Percentiles rank a stretch among this genome's conserved stretches.
Evolutionary conservation across 2,329 filamentous ascomycete genomes (phyloP).

Genomic region (Alternaria alternata): DNA sequence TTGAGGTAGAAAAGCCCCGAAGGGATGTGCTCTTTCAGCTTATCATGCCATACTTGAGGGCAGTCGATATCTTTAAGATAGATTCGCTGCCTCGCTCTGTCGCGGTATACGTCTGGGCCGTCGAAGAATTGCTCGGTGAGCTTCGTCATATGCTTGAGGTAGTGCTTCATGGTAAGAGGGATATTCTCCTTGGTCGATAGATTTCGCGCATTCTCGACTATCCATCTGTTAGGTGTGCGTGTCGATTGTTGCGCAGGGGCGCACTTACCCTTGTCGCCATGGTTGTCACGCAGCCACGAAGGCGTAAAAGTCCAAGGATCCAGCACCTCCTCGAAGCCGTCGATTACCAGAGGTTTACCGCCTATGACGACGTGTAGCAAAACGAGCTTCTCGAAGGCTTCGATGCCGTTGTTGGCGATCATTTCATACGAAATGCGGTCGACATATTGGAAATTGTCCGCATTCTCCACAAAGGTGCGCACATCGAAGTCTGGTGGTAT

Average conservation of each 20-base stretch:
- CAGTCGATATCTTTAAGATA: slow-evolving; percentile 99
- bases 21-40: slow-evolving; percentile 79
- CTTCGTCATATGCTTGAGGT: slow-evolving; percentile 84
- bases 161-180: slow-evolving; percentile 87
- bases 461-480: slow-evolving; percentile 74
- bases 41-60: slow-evolving; percentile 83
- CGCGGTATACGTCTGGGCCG: slow-evolving; percentile 75
- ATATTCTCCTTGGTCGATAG: slow-evolving; percentile 76
- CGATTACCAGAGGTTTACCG: slow-evolving; percentile 88
- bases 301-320: slow-evolving; percentile 80
- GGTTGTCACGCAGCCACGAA: slow-evolving; percentile 80
- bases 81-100: slow-evolving; percentile 81
- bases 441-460: slow-evolving; percentile 86
- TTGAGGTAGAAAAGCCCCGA: slow-evolving; percentile 90
- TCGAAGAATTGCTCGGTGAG: slow-evolving; percentile 80
- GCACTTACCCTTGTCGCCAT: slow-evolving; percentile 77
- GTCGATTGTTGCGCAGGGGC: slow-evolving; percentile 26
- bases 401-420: slow-evolving; percentile 77
- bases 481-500: slow-evolving; percentile 87
- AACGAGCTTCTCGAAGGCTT: slow-evolving; percentile 86
- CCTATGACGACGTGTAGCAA: slow-evolving; percentile 81
- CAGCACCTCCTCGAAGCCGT: slow-evolving; percentile 81
- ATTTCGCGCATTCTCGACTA: slow-evolving; percentile 86
- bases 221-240: slow-evolving; percentile 24
- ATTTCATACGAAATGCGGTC: slow-evolving; percentile 79